Percentiles rank a stretch among this genome's conserved stretches.
These are phyloP conservation scores for Didymella sp. DNA, from an alignment of 2,329 filamentous ascomycete species.

Conservation along the genomic window DNA sequence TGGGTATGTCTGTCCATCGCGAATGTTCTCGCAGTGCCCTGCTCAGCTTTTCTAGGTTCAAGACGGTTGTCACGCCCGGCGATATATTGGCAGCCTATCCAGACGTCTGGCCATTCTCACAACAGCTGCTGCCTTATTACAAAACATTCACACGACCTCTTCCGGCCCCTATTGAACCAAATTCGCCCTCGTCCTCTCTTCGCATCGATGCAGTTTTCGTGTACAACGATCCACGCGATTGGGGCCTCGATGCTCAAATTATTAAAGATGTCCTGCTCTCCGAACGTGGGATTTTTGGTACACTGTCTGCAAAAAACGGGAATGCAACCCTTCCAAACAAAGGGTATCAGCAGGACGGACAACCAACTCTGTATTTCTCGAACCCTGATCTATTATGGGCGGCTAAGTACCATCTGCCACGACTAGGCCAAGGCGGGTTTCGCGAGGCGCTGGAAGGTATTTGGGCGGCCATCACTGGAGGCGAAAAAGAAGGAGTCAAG, in stretches of 20 bases:
- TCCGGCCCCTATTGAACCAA: conserved; percentile 58
- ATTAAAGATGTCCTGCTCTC: conserved; percentile 86
- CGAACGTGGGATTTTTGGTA: conserved; percentile 78
- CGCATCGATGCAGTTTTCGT: conserved; percentile 92
- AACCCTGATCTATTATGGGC: conserved; percentile 94
- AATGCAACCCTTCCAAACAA: conserved; percentile 68
- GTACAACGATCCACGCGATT: conserved; percentile 95
- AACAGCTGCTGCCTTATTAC: conserved; percentile 69
- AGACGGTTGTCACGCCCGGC: conserved; percentile 80
- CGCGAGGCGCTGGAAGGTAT: conserved; percentile 80
- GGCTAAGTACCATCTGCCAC: conserved; percentile 80
- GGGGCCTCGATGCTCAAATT: conserved; percentile 87
- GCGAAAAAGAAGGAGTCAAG: conserved; percentile 58
- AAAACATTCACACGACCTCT: conserved; percentile 63
- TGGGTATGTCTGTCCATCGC: conserved; percentile 26
- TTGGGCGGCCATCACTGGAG: conserved; percentile 75
- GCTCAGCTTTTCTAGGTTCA: conserved; percentile 46
- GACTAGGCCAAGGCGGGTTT: conserved; percentile 92
- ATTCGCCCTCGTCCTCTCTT: conserved; percentile 60
- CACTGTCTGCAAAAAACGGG: conserved; percentile 76
- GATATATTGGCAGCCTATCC: conserved; percentile 81
- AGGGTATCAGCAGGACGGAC: conserved; percentile 83
- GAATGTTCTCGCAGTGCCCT: background rate
- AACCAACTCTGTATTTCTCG: conserved; percentile 83
- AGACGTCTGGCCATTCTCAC: conserved; percentile 82